Percentiles rank a stretch among this genome's conserved stretches.
These are phyloP conservation scores for Biancaea sappan DNA, from an alignment of 306 rosid species.

Conservation along the genomic window DNA sequence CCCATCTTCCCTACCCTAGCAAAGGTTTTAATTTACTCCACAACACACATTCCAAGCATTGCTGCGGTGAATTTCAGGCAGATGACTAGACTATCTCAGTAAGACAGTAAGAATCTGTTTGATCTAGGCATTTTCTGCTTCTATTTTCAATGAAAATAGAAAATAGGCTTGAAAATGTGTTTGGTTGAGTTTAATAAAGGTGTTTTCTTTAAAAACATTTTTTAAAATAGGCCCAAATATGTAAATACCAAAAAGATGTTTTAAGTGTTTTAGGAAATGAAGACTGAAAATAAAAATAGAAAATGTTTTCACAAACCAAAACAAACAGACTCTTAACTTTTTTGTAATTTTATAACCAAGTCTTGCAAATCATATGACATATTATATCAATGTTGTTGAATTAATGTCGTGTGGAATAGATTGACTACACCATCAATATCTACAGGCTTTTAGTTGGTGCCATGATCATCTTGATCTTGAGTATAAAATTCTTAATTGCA, in stretches of 20 bases:
- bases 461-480: slow-evolving; percentile 22
- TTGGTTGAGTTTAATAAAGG: too few species aligned
- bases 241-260: too few species aligned
- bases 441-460: background rate
- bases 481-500: slow-evolving; percentile 2
- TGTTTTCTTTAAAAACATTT: too few species aligned
- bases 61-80: slow-evolving; percentile 2
- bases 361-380: background rate
- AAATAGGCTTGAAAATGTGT: too few species aligned
- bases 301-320: too few species aligned
- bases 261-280: too few species aligned
- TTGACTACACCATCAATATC: slow-evolving; percentile 23
- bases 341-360: slow-evolving; percentile 1
- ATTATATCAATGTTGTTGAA: background rate
- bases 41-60: slow-evolving; percentile 15
- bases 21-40: slow-evolving; percentile 26
- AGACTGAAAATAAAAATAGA: too few species aligned
- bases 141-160: too few species aligned
- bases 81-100: slow-evolving; percentile 5
- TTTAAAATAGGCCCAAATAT: too few species aligned
- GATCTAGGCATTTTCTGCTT: too few species aligned
- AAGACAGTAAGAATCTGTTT: too few species aligned
- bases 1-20: background rate
- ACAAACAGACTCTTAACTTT: too few species aligned
- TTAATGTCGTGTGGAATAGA: background rate